Conservation (phyloP, 306 rosid genomes). For the Ammopiptanthus mongolicus region DNA sequence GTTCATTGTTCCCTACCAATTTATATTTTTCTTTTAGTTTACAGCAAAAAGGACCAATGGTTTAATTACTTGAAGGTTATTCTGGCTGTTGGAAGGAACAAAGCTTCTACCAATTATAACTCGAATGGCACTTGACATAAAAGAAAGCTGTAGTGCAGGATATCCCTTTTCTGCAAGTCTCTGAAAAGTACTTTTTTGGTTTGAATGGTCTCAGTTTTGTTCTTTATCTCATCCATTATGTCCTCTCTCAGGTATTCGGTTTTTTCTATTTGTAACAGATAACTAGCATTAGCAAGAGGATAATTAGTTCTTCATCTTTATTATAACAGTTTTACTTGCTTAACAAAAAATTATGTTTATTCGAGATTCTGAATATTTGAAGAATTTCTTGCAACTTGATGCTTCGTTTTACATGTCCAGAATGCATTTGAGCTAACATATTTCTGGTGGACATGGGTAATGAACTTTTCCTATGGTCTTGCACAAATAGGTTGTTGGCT, state of each 20-base stretch:
- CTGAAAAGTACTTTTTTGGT: constrained; percentile 90
- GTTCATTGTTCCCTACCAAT: neutral
- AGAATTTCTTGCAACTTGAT: too few species aligned
- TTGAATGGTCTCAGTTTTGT: constrained; percentile 68
- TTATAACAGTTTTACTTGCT: neutral
- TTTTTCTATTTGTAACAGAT: neutral
- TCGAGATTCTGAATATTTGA: neutral
- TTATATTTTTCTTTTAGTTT: neutral
- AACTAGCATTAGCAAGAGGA: neutral
- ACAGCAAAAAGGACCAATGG: neutral
- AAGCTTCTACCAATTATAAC: constrained; percentile 89
- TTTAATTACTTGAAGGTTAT: constrained; percentile 53
- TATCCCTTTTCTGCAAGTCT: constrained; percentile 92
- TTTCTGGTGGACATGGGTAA: constrained; percentile 93
- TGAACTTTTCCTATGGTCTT: constrained; percentile 1
- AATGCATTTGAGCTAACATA: constrained; percentile 94
- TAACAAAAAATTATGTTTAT: neutral
- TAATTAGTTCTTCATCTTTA: neutral
- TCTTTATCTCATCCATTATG: constrained; percentile 81
- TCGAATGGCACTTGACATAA: constrained; percentile 82
- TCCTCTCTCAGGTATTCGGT: constrained; percentile 72
- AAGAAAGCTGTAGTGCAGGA: constrained; percentile 94
- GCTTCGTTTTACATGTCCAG: constrained; percentile 36
- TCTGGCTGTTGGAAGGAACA: constrained; percentile 84
- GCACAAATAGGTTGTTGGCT: too few species aligned